These are phyloP conservation scores for Sphagnum contortum DNA, from an alignment of 225 moss, liverwort and hornwort genomes.

Conservation along the genomic window DNA sequence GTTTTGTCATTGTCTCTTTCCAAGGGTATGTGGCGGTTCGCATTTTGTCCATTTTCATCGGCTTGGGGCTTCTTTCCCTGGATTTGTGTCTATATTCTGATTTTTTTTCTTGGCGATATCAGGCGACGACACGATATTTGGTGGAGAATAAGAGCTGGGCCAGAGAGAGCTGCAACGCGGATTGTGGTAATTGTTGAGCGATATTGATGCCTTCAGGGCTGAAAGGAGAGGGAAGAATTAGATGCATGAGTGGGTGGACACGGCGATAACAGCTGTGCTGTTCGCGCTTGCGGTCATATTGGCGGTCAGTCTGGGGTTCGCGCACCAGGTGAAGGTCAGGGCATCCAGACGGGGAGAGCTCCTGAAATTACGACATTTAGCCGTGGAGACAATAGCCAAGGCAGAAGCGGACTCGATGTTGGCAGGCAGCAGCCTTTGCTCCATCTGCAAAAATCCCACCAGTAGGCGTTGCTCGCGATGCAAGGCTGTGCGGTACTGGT, in stretches of 20 bases:
- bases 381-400: constrained; percentile 12
- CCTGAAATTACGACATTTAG: constrained; percentile 21
- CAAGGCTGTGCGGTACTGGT: constrained; percentile 86
- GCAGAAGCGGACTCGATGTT: constrained; percentile 66
- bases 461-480: constrained; percentile 81
- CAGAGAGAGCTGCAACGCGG: too few species aligned
- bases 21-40: too few species aligned
- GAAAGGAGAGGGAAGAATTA: constrained; percentile 22
- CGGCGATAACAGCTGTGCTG: constrained; percentile 60
- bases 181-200: background rate
- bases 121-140: too few species aligned
- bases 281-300: constrained; percentile 48
- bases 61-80: too few species aligned
- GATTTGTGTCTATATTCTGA: too few species aligned
- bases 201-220: constrained; percentile 1
- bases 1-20: too few species aligned
- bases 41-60: too few species aligned
- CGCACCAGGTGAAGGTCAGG: constrained; percentile 32
- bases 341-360: constrained; percentile 25
- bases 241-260: constrained; percentile 98
- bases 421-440: constrained; percentile 43
- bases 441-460: constrained; percentile 53
- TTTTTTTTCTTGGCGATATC: too few species aligned
- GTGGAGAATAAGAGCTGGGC: too few species aligned
- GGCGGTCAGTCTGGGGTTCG: constrained; percentile 40